phyloP scores from a whole-genome alignment of 306 rosid genomes.

The Benincasa hispida region DNA sequence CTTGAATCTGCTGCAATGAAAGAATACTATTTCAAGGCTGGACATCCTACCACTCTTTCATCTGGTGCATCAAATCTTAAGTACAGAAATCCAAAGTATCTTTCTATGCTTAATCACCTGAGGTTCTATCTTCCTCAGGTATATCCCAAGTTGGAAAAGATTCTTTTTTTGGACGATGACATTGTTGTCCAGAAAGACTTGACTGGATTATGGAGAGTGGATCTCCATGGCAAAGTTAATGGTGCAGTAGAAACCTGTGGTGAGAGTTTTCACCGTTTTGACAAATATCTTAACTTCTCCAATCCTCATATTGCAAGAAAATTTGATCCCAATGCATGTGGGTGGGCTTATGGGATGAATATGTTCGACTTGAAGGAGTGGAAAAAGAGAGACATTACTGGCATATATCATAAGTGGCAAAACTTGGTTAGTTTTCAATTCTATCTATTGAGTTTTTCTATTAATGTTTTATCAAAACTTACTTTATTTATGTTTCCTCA shows the following conservation, averaged over 20 bases:
- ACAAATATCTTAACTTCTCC: slow-evolving; percentile 88
- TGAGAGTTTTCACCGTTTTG: slow-evolving; percentile 88
- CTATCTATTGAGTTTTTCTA: background rate
- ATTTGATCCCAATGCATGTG: slow-evolving; percentile 93
- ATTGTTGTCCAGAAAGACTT: slow-evolving; percentile 97
- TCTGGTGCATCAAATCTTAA: slow-evolving; percentile 82
- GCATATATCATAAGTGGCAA: slow-evolving; percentile 99
- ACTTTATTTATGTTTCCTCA: background rate
- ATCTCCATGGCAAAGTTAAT: slow-evolving; percentile 86
- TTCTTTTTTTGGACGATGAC: slow-evolving; percentile 92
- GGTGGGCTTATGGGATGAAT: slow-evolving; percentile 99
- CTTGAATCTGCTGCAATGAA: slow-evolving; percentile 96
- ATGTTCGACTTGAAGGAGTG: slow-evolving; percentile 85
- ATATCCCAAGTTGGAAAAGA: slow-evolving; percentile 86
- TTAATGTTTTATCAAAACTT: background rate
- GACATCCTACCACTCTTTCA: slow-evolving; percentile 53
- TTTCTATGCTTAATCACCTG: slow-evolving; percentile 96
- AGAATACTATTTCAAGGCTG: slow-evolving; percentile 93
- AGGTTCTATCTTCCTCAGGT: slow-evolving; percentile 97
- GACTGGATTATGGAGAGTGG: slow-evolving; percentile 72
- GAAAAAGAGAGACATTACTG: slow-evolving; percentile 88
- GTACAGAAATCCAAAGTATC: slow-evolving; percentile 96
- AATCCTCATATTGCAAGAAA: slow-evolving; percentile 91
- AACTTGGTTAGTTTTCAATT: slow-evolving; percentile 53
- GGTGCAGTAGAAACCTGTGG: slow-evolving; percentile 99